These are phyloP conservation scores for Pharus latifolius DNA, from an alignment of 176 grass and related monocot species.

Conservation along the genomic window DNA sequence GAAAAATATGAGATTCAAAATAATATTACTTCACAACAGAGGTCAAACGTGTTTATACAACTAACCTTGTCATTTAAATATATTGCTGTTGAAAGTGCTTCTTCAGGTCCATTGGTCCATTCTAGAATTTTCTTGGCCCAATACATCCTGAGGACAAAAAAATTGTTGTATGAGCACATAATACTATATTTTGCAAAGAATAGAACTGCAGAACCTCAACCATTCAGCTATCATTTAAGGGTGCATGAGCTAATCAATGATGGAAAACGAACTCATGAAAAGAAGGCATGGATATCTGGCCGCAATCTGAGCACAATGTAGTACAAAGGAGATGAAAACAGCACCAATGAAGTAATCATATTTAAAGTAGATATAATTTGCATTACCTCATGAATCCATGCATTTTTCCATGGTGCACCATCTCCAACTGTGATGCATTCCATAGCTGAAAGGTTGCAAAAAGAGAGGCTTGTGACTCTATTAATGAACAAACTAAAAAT, in stretches of 20 bases:
- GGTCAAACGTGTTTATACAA: background rate
- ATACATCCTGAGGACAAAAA: constrained; percentile 83
- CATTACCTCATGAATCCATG: constrained; percentile 94
- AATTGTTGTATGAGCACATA: constrained; percentile 6
- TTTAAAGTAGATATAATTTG: background rate
- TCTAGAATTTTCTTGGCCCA: constrained; percentile 98
- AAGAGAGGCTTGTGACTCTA: background rate
- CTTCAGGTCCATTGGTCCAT: constrained; percentile 80
- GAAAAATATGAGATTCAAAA: background rate
- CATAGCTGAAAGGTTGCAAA: constrained; percentile 49
- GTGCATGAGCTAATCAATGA: background rate
- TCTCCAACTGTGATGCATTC: constrained; percentile 96
- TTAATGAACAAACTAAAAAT: background rate
- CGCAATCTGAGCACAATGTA: background rate
- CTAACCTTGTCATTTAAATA: constrained; percentile 93
- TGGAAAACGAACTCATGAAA: background rate
- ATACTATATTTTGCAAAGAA: background rate
- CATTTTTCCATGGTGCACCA: constrained; percentile 91
- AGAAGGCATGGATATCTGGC: background rate
- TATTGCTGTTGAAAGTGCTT: constrained; percentile 74
- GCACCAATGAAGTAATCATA: background rate
- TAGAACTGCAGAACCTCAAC: background rate
- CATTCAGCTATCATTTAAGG: background rate
- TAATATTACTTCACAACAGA: background rate
- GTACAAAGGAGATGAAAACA: background rate